Evolutionary conservation across 2,329 filamentous ascomycete genomes (phyloP), one percentile per base, ranked within the genome.

Genomic region (Amesomyces nigricolor): DNA sequence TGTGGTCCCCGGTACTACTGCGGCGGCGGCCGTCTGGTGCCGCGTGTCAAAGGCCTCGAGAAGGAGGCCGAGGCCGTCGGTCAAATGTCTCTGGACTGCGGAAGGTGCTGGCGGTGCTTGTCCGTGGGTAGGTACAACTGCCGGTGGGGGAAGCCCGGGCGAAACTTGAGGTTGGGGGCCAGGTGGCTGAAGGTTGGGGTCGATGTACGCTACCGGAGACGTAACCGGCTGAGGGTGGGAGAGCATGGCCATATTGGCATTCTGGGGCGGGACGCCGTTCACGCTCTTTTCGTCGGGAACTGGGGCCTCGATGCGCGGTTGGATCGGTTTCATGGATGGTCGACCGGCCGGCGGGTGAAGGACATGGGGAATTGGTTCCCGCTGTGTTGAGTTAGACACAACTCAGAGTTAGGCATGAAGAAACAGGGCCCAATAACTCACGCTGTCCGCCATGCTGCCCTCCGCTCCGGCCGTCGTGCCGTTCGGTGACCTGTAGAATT

Each of bases 371-470:
- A 67, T 63, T 5, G 62, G 64, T 22, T 67, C 64, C 53, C 54
- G 65, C 69, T 58, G 65, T 4, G 39, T 22, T 19, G 19, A 17
- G 35, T 37, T 57, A 40, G 56, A 47, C 39, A 39, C 35, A n/a
- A n/a, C 17, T 4, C 26, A 6, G 11, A 11, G 11, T 5, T n/a
- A 13, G 11, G 4, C 4, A 14, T 11, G 9, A 10, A 11, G 6
- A 13, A 5, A 16, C 16, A 13, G 26, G 14, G 13, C 8, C 35
- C 22, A 26, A 38, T 8, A 42, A 62, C 71, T 64, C 65, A 73
- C 72, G 53, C 76, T 75, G 48, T 80, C 77, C 7, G 75, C 75
- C 78, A 80, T 79, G 47, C 75, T 74, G 10, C 72, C 73, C 55
- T 79, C 74, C 13, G 71, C 66, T 14, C 67, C 70, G 5, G 71